Evolutionary conservation across 257 asterid genomes (phyloP).

Genomic region (Solanum sejunctum): DNA sequence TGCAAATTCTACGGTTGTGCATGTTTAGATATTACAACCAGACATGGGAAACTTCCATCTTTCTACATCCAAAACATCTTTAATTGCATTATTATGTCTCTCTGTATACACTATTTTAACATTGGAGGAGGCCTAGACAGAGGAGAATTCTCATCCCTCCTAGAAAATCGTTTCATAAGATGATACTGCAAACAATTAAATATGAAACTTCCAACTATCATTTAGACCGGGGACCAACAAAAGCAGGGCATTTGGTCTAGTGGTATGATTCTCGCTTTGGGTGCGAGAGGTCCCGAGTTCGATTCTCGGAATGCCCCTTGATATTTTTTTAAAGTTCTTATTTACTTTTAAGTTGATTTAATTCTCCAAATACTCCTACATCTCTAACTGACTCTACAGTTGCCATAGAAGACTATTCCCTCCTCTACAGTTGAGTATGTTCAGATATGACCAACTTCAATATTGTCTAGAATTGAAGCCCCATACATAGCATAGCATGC

Average conservation of each 20-base stretch:
- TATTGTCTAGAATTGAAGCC: background rate
- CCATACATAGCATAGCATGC: background rate
- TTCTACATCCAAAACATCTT: background rate
- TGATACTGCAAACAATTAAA: background rate
- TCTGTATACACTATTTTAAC: background rate
- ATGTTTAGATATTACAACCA: background rate
- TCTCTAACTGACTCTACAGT: background rate
- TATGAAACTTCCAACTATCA: background rate
- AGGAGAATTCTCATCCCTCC: background rate
- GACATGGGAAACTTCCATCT: background rate
- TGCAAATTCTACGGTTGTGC: background rate
- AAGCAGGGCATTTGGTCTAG: slow-evolving; percentile 74
- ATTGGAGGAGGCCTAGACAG: background rate
- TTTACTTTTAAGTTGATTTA: background rate
- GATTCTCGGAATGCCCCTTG: slow-evolving; percentile 53
- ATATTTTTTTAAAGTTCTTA: background rate
- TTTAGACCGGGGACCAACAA: background rate
- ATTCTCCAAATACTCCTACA: background rate
- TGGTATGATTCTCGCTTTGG: slow-evolving; percentile 82
- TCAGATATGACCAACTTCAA: background rate
- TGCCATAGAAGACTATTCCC: background rate
- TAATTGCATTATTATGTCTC: background rate
- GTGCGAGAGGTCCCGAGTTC: slow-evolving; percentile 80
- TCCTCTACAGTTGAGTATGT: background rate
- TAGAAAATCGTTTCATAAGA: background rate